These are phyloP conservation scores for Blepharisma japonicum DNA, from an alignment of 73 alveolate species.

Conservation along the genomic window DNA sequence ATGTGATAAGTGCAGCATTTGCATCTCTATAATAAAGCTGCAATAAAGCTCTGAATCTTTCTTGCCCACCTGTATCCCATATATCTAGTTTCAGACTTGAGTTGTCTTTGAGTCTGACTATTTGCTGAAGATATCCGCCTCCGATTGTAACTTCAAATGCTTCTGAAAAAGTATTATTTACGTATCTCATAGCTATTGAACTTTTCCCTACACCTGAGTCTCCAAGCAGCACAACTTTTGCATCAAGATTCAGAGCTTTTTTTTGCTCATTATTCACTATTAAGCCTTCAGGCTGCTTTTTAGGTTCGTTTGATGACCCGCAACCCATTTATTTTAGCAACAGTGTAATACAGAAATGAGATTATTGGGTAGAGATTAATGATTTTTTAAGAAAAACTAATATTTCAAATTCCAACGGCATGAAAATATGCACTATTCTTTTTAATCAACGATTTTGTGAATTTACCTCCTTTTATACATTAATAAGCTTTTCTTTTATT, in stretches of 20 bases:
- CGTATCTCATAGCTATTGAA: slow-evolving; percentile 40
- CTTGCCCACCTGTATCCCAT: slow-evolving; percentile 72
- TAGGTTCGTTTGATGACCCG: too few species aligned
- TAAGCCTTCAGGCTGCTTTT: too few species aligned
- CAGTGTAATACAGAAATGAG: too few species aligned
- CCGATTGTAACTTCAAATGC: slow-evolving; percentile 53
- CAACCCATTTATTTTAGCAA: too few species aligned
- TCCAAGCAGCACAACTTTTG: slow-evolving; percentile 59
- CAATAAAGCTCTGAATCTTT: slow-evolving; percentile 57
- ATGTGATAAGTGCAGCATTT: slow-evolving; percentile 55
- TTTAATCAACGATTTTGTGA: too few species aligned
- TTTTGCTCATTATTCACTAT: too few species aligned
- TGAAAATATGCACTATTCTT: too few species aligned
- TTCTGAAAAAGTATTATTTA: slow-evolving; percentile 40
- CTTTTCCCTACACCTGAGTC: slow-evolving; percentile 75
- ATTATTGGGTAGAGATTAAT: too few species aligned
- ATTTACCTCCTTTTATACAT: too few species aligned
- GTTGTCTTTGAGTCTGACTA: slow-evolving; percentile 44
- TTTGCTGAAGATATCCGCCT: slow-evolving; percentile 57
- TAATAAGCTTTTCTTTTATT: too few species aligned
- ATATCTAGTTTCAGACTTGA: slow-evolving; percentile 49
- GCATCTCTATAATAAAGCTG: slow-evolving; percentile 68
- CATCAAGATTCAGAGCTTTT: slow-evolving; percentile 28
- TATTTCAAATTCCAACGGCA: too few species aligned
- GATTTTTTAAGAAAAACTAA: too few species aligned